Conservation (phyloP, 805 yeast species). For the Yarrowia deformans region DNA sequence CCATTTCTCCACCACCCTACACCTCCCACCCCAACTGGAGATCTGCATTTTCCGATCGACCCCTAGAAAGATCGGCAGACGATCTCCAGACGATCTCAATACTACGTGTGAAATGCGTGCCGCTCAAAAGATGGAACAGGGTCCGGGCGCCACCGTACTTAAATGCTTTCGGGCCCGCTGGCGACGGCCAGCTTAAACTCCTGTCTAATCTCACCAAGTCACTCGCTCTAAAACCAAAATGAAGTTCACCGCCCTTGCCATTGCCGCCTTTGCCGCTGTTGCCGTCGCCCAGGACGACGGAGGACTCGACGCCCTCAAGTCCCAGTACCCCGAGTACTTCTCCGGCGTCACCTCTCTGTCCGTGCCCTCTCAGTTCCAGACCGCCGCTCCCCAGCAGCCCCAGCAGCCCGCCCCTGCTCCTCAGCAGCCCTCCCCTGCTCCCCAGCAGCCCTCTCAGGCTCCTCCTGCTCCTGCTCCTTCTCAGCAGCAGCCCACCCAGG, state of each 20-base stretch:
- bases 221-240: slow-evolving; percentile 17
- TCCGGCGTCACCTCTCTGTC: slow-evolving; percentile 33
- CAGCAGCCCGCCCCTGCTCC: slow-evolving; percentile 33
- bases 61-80: slow-evolving; percentile 19
- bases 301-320: slow-evolving; percentile 36
- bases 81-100: slow-evolving; percentile 29
- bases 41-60: slow-evolving; percentile 30
- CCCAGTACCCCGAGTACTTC: slow-evolving; percentile 37
- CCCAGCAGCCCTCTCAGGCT: slow-evolving; percentile 14
- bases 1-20: background rate
- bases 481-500: slow-evolving; percentile 11
- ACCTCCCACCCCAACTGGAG: background rate
- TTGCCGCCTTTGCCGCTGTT: slow-evolving; percentile 29
- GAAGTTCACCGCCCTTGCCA: slow-evolving; percentile 38
- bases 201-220: slow-evolving; percentile 33
- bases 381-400: slow-evolving; percentile 31
- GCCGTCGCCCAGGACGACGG: slow-evolving; percentile 38
- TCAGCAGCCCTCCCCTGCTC: slow-evolving; percentile 22
- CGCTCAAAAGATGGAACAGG: background rate
- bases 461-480: slow-evolving; percentile 32
- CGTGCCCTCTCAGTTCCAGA: slow-evolving; percentile 29
- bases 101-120: slow-evolving; percentile 13
- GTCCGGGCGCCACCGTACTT: slow-evolving; percentile 13
- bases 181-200: slow-evolving; percentile 24
- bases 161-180: slow-evolving; percentile 12